These are phyloP conservation scores for Xerocomellus chrysenteron DNA, from an alignment of 768 basidiomycete genomes.

Conservation along the genomic window DNA sequence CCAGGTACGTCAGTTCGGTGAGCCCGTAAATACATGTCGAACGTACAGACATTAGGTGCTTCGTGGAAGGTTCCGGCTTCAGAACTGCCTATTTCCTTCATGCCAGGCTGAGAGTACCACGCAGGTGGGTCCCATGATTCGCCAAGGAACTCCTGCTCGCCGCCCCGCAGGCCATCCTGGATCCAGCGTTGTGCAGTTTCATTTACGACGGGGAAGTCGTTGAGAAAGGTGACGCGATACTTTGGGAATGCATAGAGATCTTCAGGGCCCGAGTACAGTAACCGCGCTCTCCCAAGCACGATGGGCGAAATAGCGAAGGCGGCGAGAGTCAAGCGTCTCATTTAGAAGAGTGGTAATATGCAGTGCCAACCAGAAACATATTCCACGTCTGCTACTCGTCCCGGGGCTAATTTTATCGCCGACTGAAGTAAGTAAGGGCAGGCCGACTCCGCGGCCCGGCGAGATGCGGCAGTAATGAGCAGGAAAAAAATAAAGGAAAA, in stretches of 20 bases:
- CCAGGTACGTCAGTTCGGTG: conserved; percentile 13
- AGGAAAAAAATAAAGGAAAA: not conserved
- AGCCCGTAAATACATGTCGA: conserved; percentile 17
- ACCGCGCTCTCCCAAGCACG: conserved; percentile 23
- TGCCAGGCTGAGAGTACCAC: conserved; percentile 39
- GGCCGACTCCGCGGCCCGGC: conserved; percentile 30
- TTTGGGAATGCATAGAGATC: conserved; percentile 83
- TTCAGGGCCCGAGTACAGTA: conserved; percentile 74
- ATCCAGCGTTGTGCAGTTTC: conserved; percentile 78
- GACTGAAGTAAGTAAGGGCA: conserved; percentile 24
- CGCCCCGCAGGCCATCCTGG: conserved; percentile 65
- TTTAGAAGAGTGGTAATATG: conserved; percentile 1
- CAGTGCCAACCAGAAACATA: not conserved
- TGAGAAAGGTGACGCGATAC: conserved; percentile 75
- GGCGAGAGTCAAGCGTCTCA: conserved; percentile 17
- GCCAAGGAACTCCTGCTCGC: conserved; percentile 74
- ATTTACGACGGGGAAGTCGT: conserved; percentile 69
- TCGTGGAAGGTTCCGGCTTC: conserved; percentile 35
- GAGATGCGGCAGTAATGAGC: not conserved
- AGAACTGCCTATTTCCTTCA: conserved; percentile 62
- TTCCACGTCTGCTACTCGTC: conserved; percentile 10
- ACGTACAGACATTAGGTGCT: conserved; percentile 38
- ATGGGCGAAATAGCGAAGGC: conserved; percentile 19
- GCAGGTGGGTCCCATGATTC: conserved; percentile 49
- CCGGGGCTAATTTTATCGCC: conserved; percentile 32